Evolutionary conservation across 2,329 filamentous ascomycete species (phyloP), one percentile per base, ranked within the genome.

Genomic region (Nemania diffusa): DNA sequence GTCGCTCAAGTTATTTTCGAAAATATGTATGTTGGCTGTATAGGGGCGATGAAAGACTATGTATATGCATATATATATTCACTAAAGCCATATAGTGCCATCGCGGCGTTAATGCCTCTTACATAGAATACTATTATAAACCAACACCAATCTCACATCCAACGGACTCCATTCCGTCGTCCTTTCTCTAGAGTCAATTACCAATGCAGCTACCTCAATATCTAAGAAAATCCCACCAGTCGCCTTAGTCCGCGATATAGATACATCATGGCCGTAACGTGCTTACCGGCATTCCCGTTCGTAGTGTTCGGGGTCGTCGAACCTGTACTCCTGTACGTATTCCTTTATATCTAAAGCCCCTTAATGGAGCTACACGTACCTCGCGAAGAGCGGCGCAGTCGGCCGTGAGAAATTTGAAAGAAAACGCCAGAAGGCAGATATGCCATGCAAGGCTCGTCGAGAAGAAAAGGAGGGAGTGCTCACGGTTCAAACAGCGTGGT

Each of bases 241-340:
- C 20, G 15, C 15, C n/a, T 27, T 3, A 50, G 13, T 15, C 17
- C 24, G n/a, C 15, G 9, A 32, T 3, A 20, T 29, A 48, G 6
- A 15, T 20, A n/a, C n/a, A 68, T 27, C 60, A 74, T 75, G 73
- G 69, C 72, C 15, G 63, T 71, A 37, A 73, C 69, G 26, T 71
- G 68, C 27, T 32, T 74, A 26, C 71, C 72, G 52, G 64, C 69
- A 17, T 56, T 72, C 62, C 74, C 74, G 8, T 69, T 74, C 56
- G 53, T 74, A 55, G 37, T 77, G 48, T 73, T 76, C 65, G 75
- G 74, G 62, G 62, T 76, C 58, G 37, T 77, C 42, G 76, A 78
- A 57, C 75, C 75, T 4, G 50, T 63, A 20, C 59, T 74, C 4
- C 73, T 76, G 73, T 78, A 60, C 27, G 72, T 70, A 51, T 37